Evolutionary conservation across 345 rosid species (phyloP), one percentile per base, ranked within the genome.

Genomic region (Cochlearia excelsa): DNA sequence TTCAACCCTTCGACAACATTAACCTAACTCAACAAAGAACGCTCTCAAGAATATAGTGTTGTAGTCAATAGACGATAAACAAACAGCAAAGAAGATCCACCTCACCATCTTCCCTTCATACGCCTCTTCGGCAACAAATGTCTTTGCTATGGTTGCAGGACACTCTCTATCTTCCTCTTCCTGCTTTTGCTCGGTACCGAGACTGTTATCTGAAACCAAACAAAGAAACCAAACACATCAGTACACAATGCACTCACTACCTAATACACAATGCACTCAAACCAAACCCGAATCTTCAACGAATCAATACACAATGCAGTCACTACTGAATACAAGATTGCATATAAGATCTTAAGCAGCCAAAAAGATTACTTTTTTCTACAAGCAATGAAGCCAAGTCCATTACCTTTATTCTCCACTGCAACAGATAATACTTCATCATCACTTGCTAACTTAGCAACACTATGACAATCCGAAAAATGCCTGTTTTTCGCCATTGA

Each of bases 1-100:
- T 82, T 82, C 63, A 93, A 70, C 73, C 97, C 99, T 64, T 93
- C 99, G 40, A 85, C 99, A 60, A 84, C 92, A 67, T 93, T 90
- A 43, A 93, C 92, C 99, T 93, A 16, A 67, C 51, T 50, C 63
- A 54, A 46, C 50, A 67, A 9, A 42, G 16, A 23, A 58, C 26
- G 23, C 59, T 39, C 43, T 33, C 5, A 33, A 34, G 7, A 64
- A 27, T 44, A 29, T 7, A 44, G 42, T 41, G 27, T 55, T 11
- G 2, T 3, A 38, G 55, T 28, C 23, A 42, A 3, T 31, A 38
- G 43, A 60, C 35, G 51, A 33, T 35, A 52, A 61, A 54, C 16
- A 47, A 8, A 23, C 43, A 57, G 44, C 44, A 1, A 60, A 58
- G 61, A 69, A 65, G 37, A 57, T 31, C 40, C 48, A 41, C 60